A percentile compares a stretch with the other conserved stretches of the same genome.
phyloP scores from a whole-genome alignment of 345 rosid genomes.

The Bruguiera parviflora region DNA sequence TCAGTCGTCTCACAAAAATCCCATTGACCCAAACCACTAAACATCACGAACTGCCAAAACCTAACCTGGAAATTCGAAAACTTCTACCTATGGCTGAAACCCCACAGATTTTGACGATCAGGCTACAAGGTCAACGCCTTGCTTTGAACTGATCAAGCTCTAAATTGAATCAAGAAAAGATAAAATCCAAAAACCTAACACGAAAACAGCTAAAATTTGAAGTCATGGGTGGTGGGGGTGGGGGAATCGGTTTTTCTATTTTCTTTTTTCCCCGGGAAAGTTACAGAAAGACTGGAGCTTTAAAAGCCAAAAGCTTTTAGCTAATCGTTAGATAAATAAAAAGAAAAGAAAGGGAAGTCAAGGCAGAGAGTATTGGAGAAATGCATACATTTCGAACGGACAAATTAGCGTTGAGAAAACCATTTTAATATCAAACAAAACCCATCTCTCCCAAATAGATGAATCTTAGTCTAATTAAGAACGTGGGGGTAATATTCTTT shows the following conservation, averaged over 20 bases:
- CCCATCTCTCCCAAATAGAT: neutral
- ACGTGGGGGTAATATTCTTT: neutral
- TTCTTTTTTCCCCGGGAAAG: neutral
- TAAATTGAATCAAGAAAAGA: neutral
- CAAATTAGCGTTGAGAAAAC: constrained; percentile 11
- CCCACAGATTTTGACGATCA: neutral
- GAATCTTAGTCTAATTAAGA: neutral
- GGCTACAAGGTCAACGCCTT: neutral
- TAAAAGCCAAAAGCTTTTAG: neutral
- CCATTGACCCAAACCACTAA: constrained; percentile 7
- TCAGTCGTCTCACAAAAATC: neutral
- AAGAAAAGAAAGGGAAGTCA: constrained; percentile 9
- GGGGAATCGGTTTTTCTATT: neutral
- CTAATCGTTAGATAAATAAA: neutral
- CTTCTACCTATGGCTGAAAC: constrained; percentile 1
- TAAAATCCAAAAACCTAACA: neutral
- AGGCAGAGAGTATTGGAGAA: constrained; percentile 11
- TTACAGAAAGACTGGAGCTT: neutral
- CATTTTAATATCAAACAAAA: constrained; percentile 9
- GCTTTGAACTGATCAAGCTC: constrained; percentile 3
- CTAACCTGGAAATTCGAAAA: constrained; percentile 1
- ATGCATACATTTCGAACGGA: neutral
- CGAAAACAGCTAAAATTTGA: neutral
- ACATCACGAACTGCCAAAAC: constrained; percentile 15
- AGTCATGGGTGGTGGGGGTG: neutral